A percentile compares a stretch with the other conserved stretches of the same genome.
Conservation (phyloP, 495 filamentous ascomycete genomes). For the Hypoxylon subgilvum region DNA sequence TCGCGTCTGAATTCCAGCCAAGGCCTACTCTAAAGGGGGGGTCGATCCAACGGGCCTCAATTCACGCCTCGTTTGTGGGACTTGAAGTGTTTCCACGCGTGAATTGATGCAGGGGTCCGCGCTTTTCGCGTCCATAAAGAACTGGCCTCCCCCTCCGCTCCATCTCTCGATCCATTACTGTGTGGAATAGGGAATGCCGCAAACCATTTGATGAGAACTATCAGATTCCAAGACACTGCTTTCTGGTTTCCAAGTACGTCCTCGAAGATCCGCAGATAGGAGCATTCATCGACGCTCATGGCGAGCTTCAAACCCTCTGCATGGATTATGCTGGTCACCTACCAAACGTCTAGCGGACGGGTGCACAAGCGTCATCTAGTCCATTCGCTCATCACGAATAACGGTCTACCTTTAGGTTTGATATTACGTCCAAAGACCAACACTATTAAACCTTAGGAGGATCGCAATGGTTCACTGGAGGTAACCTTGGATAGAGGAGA, state of each 20-base stretch:
- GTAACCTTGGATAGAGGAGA: slow-evolving; percentile 4
- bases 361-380: slow-evolving; percentile 31
- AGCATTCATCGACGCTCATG: background rate
- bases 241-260: slow-evolving; percentile 1
- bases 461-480: background rate
- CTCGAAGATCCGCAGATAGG: background rate
- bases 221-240: slow-evolving; percentile 15
- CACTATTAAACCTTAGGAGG: slow-evolving; percentile 6
- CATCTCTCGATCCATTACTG: slow-evolving; percentile 14
- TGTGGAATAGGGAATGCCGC: slow-evolving; percentile 16
- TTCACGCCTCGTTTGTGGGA: slow-evolving; percentile 26
- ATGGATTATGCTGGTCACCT: slow-evolving; percentile 13
- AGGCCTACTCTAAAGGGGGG: slow-evolving; percentile 14
- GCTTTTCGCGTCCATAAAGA: slow-evolving; percentile 38
- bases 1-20: slow-evolving; percentile 27
- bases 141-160: slow-evolving; percentile 29
- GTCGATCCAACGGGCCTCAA: slow-evolving; percentile 7
- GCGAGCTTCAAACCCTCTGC: slow-evolving; percentile 1
- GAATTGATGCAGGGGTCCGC: slow-evolving; percentile 35
- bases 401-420: slow-evolving; percentile 1
- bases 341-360: slow-evolving; percentile 12
- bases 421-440: slow-evolving; percentile 6
- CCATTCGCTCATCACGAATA: slow-evolving; percentile 1
- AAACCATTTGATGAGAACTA: slow-evolving; percentile 21
- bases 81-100: slow-evolving; percentile 34